phyloP scores from a whole-genome alignment of 495 filamentous ascomycete genomes.

The Penicillium paxilli region DNA sequence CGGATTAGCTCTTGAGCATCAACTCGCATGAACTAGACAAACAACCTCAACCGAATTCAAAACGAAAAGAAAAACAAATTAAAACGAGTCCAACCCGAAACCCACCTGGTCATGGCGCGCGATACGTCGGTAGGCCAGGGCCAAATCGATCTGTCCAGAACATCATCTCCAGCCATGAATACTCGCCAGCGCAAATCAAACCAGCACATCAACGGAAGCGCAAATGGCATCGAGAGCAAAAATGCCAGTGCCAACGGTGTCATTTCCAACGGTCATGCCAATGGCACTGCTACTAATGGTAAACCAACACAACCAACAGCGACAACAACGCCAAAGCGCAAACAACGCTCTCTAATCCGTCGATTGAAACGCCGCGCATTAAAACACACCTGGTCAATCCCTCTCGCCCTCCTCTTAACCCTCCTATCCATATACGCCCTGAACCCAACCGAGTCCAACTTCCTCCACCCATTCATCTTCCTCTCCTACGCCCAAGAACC shows the following conservation, averaged over 20 bases:
- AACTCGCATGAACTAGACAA: neutral
- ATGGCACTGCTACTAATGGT: neutral
- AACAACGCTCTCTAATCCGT: constrained; percentile 46
- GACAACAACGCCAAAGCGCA: neutral
- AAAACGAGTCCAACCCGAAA: too few relatives aligned
- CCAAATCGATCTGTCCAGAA: neutral
- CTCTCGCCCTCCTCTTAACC: constrained; percentile 58
- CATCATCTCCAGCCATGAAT: neutral
- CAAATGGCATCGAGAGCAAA: neutral
- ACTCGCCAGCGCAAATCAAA: neutral
- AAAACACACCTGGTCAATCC: constrained; percentile 72
- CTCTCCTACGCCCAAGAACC: constrained; percentile 74
- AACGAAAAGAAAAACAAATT: too few relatives aligned
- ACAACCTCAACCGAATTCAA: too few relatives aligned
- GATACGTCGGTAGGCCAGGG: neutral
- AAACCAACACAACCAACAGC: constrained; percentile 7
- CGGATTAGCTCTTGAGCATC: too few relatives aligned
- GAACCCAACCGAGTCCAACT: constrained; percentile 73
- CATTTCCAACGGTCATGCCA: constrained; percentile 21
- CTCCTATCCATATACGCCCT: constrained; percentile 62
- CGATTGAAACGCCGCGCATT: constrained; percentile 54
- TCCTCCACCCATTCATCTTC: constrained; percentile 76
- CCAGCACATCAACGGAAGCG: neutral
- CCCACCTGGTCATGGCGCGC: neutral
- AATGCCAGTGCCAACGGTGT: too few relatives aligned